These are phyloP conservation scores for Kurtzmaniella quercitrusa DNA, from an alignment of 1,139 yeast genomes.

Conservation along the genomic window DNA sequence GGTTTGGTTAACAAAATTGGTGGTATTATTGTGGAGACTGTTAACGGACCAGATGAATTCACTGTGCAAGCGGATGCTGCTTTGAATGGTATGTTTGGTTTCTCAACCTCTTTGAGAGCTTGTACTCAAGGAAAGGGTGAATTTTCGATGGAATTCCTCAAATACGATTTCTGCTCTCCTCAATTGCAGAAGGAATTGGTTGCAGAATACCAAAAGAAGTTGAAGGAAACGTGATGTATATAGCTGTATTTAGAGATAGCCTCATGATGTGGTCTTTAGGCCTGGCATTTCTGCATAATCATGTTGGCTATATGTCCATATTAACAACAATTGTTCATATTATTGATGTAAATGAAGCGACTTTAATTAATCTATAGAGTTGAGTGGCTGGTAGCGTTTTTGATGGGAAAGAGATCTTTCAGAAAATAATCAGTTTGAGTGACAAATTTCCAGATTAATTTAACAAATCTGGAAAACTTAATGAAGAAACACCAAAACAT, in stretches of 20 bases:
- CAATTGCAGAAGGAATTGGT: slow-evolving; percentile 89
- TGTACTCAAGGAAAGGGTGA: slow-evolving; percentile 99
- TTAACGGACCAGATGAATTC: slow-evolving; percentile 91
- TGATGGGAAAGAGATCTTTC: too few species aligned
- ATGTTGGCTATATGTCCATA: too few species aligned
- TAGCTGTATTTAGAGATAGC: slow-evolving; percentile 3
- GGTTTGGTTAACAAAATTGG: slow-evolving; percentile 88
- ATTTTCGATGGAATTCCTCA: slow-evolving; percentile 89
- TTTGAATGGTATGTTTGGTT: slow-evolving; percentile 91
- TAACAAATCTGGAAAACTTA: too few species aligned
- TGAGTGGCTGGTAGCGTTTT: too few species aligned
- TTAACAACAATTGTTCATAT: too few species aligned
- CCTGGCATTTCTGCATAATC: too few species aligned
- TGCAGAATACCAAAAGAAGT: slow-evolving; percentile 62
- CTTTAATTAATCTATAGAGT: too few species aligned
- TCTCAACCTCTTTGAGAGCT: slow-evolving; percentile 93
- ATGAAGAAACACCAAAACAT: too few species aligned
- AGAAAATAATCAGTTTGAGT: too few species aligned
- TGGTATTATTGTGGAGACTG: slow-evolving; percentile 92
- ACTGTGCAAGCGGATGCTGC: slow-evolving; percentile 93
- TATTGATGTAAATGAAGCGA: too few species aligned
- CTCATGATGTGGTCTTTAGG: too few species aligned
- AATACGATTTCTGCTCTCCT: slow-evolving; percentile 86
- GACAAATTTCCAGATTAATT: too few species aligned
- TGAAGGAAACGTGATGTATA: slow-evolving; percentile 12